Conservation (phyloP, 2,329 filamentous ascomycete genomes). For the Fusarium mundagurra region DNA sequence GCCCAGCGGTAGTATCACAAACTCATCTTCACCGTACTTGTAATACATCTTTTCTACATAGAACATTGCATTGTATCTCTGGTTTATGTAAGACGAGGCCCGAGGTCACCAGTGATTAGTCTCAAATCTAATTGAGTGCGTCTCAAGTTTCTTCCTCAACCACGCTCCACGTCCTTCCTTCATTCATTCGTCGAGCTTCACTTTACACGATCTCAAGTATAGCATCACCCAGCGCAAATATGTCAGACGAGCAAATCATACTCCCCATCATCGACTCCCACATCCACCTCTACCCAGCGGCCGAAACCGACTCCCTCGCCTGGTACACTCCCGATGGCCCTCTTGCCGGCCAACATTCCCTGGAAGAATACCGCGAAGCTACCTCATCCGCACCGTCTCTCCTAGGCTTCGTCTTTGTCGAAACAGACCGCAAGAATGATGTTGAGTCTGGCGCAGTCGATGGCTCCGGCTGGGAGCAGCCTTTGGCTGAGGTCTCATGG, state of each 20-base stretch:
- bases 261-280: constrained; percentile 85
- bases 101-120: background rate
- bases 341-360: constrained; percentile 71
- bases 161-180: background rate
- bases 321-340: constrained; percentile 73
- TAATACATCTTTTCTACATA: constrained; percentile 11
- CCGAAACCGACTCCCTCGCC: constrained; percentile 71
- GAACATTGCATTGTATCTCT: background rate
- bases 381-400: constrained; percentile 56
- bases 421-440: constrained; percentile 79
- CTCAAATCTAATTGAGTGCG: background rate
- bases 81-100: background rate
- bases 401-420: constrained; percentile 82
- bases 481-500: constrained; percentile 77
- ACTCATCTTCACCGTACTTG: constrained; percentile 26
- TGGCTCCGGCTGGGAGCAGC: constrained; percentile 70
- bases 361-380: constrained; percentile 68
- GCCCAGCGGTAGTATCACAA: background rate
- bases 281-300: constrained; percentile 84
- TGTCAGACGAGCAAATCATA: constrained; percentile 52
- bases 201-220: background rate
- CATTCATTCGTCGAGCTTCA: background rate
- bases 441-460: constrained; percentile 57
- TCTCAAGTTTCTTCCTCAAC: background rate
- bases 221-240: constrained; percentile 32